Base-by-base conservation (phyloP, 2,329 filamentous ascomycete genomes). In the Neoarthrinium moseri region DNA sequence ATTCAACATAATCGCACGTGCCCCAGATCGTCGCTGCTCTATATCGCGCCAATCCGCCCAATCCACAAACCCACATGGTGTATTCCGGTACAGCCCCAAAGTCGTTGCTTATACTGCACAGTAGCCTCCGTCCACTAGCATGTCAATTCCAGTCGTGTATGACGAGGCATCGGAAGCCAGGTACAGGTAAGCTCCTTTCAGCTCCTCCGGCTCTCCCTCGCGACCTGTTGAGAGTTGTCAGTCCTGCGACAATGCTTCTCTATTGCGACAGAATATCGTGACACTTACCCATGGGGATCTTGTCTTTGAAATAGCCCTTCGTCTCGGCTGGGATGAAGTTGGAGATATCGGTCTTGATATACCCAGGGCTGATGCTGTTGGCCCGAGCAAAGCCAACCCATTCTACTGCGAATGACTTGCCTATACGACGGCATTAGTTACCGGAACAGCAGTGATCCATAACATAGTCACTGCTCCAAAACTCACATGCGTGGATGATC, bases 101-200 rank as follows among this genome's bases (percentile, higher is more conserved):
- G n/a, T n/a, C n/a, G n/a, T n/a, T n/a, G n/a, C n/a, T n/a, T n/a
- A n/a, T n/a, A n/a, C n/a, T n/a, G n/a, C n/a, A n/a, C n/a, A n/a
- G n/a, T 90, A 90, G 45, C 87, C 87, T 49, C 88, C 88, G 63
- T 94, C 89, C 38, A 91, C 79, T 51, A 88, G 69, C 48, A 94
- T 73, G 63, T 91, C 85, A 8, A 79, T 74, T 0, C 83, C 89
- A 7, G 89, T 95, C 15, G 86, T 90, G 69, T 90, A 95, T 44
- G 83, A 87, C n/a, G 85, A 81, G 4, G 89, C 89, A 66, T 95
- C 89, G 12, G 84, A 89, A 15, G 87, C 86, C 46, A 95, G 73
- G 67, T 91, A 94, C 38, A 95, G 68, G 64, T 87, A 95, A 15
- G 86, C 86, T 17, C 88, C 90, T 72, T 92, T 91, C 56, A 95